phyloP scores from a whole-genome alignment of 164 flowering plant genomes.

The Piper longum region DNA sequence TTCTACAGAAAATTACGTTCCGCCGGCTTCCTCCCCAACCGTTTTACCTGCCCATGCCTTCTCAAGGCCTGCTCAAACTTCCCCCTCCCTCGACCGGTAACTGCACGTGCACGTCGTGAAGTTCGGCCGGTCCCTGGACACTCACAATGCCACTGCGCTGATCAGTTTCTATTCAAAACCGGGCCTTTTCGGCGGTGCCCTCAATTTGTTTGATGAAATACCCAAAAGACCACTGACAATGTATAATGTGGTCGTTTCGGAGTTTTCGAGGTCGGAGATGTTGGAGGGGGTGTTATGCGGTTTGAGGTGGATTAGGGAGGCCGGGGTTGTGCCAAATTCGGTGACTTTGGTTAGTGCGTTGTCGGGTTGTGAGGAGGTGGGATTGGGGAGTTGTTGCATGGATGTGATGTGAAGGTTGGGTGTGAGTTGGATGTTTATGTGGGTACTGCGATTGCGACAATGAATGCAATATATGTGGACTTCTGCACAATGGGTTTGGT shows the following conservation, averaged over 20 bases:
- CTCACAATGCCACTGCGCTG: conserved; percentile 37
- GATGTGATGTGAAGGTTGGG: conserved; percentile 47
- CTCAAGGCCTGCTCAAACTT: conserved; percentile 58
- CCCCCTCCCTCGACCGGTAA: conserved; percentile 21
- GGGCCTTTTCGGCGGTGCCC: conserved; percentile 16
- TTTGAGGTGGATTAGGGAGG: conserved; percentile 10
- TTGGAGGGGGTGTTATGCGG: conserved; percentile 23
- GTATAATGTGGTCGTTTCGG: conserved; percentile 38
- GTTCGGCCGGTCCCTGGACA: conserved; percentile 25
- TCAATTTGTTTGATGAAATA: conserved; percentile 50
- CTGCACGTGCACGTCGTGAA: conserved; percentile 49
- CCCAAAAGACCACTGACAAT: conserved; percentile 31
- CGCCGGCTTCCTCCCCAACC: conserved; percentile 17
- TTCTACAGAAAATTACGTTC: conserved; percentile 26
- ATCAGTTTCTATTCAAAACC: conserved; percentile 32
- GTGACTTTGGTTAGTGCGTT: conserved; percentile 41
- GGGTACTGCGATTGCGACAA: conserved; percentile 39
- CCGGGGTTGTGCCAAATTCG: conserved; percentile 38
- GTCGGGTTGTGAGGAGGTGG: conserved; percentile 26
- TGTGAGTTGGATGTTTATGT: conserved; percentile 47
- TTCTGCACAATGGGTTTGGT: conserved; percentile 31
- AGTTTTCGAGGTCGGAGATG: conserved; percentile 39
- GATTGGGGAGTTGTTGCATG: conserved; percentile 38
- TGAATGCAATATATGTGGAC: conserved; percentile 54
- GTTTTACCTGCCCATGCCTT: conserved; percentile 51